A percentile compares a stretch with the other conserved stretches of the same genome.
phyloP scores from a whole-genome alignment of 108 stramenopile species.

The Nannochloropsis granulata region DNA sequence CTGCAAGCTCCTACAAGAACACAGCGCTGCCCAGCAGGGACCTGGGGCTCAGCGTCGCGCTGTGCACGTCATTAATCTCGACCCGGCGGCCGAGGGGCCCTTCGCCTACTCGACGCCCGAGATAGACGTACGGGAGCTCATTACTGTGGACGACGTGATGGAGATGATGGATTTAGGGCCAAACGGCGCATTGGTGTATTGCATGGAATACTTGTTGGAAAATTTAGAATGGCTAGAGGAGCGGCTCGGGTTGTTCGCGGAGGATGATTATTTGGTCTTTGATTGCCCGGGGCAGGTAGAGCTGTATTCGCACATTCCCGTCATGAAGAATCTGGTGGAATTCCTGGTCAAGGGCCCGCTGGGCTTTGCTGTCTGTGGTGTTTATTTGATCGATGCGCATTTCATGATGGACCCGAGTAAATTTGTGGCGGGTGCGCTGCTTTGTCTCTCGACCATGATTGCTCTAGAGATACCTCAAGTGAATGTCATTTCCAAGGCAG shows the following conservation, averaged over 20 bases:
- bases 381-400: slow-evolving; percentile 88
- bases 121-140: slow-evolving; percentile 79
- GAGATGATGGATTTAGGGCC: slow-evolving; percentile 88
- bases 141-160: slow-evolving; percentile 92
- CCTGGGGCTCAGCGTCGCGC: slow-evolving; percentile 33
- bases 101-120: slow-evolving; percentile 62
- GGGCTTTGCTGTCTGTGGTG: slow-evolving; percentile 73
- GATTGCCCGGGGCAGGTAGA: slow-evolving; percentile 98
- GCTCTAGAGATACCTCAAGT: slow-evolving; percentile 72
- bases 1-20: slow-evolving; percentile 46
- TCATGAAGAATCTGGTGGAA: slow-evolving; percentile 66
- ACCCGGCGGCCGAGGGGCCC: slow-evolving; percentile 79
- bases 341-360: background rate
- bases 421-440: slow-evolving; percentile 74
- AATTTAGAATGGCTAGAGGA: slow-evolving; percentile 86
- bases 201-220: slow-evolving; percentile 93
- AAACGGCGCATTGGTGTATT: slow-evolving; percentile 77
- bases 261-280: slow-evolving; percentile 90
- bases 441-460: slow-evolving; percentile 85
- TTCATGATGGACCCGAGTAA: slow-evolving; percentile 63
- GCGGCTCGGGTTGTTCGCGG: slow-evolving; percentile 53
- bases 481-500: slow-evolving; percentile 79
- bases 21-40: slow-evolving; percentile 11
- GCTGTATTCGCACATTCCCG: slow-evolving; percentile 87
- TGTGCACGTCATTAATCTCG: slow-evolving; percentile 59